Conservation (phyloP, 2,329 filamentous ascomycete genomes). For the Beauveria caledonica region DNA sequence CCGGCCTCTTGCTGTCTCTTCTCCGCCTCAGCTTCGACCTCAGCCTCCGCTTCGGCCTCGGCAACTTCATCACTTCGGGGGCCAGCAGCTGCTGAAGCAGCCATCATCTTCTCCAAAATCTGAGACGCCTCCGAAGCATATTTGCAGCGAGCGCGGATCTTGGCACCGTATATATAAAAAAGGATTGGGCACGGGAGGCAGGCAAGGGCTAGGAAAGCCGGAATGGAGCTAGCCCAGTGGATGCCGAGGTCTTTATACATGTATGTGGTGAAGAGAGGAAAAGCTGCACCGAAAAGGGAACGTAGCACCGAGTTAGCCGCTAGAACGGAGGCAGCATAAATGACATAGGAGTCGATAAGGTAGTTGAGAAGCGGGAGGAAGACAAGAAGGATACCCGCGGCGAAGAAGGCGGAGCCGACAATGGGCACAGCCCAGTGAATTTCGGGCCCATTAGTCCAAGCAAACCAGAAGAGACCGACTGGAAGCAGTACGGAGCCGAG, state of each 20-base stretch:
- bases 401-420: conserved; percentile 38
- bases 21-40: neutral
- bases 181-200: conserved; percentile 70
- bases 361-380: conserved; percentile 61
- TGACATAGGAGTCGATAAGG: conserved; percentile 61
- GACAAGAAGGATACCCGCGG: conserved; percentile 51
- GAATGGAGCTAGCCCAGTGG: conserved; percentile 68
- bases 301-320: conserved; percentile 66
- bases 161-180: conserved; percentile 62
- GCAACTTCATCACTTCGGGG: conserved; percentile 14
- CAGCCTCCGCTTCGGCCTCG: conserved; percentile 1
- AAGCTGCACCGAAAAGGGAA: conserved; percentile 62
- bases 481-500: conserved; percentile 52
- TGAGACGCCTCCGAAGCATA: conserved; percentile 59
- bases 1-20: neutral
- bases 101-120: conserved; percentile 36
- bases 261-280: conserved; percentile 61
- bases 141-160: conserved; percentile 59
- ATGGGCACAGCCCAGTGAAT: conserved; percentile 51
- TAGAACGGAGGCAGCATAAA: conserved; percentile 68
- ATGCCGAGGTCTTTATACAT: conserved; percentile 56
- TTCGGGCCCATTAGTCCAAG: conserved; percentile 50
- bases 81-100: neutral
- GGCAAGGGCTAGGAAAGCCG: conserved; percentile 63
- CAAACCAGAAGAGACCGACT: conserved; percentile 56